Conservation (phyloP, 129 eudicot genomes). For the Ambrosia artemisiifolia region DNA sequence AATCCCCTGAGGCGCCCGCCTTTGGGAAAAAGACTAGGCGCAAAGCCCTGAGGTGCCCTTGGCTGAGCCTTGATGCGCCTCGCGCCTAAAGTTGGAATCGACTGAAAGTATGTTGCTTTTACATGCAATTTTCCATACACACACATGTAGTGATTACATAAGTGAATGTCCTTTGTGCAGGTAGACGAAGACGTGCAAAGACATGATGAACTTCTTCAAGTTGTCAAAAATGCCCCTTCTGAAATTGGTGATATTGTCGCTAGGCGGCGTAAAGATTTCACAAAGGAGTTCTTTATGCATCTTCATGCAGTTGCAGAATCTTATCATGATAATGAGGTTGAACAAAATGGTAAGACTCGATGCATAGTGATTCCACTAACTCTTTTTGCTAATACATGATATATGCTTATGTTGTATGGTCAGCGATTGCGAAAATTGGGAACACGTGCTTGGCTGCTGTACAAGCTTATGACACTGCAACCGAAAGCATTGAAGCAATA, state of each 20-base stretch:
- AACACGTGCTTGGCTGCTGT: conserved; percentile 73
- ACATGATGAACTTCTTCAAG: conserved; percentile 74
- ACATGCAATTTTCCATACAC: not conserved
- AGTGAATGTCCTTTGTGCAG: conserved; percentile 34
- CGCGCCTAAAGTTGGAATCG: not conserved
- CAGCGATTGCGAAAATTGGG: conserved; percentile 64
- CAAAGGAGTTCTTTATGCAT: conserved; percentile 81
- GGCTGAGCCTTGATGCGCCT: too few species aligned
- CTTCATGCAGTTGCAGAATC: conserved; percentile 77
- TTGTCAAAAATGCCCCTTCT: conserved; percentile 48
- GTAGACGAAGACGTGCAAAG: conserved; percentile 85
- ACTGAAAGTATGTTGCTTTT: not conserved
- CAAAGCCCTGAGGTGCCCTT: too few species aligned
- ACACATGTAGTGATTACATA: not conserved
- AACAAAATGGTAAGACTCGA: conserved; percentile 71
- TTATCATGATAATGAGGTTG: conserved; percentile 66
- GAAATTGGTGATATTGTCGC: conserved; percentile 69
- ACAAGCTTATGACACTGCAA: conserved; percentile 68
- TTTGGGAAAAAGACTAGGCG: too few species aligned
- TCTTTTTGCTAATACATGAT: not conserved
- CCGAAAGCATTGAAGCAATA: conserved; percentile 71
- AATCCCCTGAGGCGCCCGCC: too few species aligned
- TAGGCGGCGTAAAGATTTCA: conserved; percentile 89
- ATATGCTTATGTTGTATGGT: not conserved
- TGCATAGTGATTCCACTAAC: not conserved